phyloP scores from a whole-genome alignment of 495 filamentous ascomycete species.

The Glarea lozoyensis region DNA sequence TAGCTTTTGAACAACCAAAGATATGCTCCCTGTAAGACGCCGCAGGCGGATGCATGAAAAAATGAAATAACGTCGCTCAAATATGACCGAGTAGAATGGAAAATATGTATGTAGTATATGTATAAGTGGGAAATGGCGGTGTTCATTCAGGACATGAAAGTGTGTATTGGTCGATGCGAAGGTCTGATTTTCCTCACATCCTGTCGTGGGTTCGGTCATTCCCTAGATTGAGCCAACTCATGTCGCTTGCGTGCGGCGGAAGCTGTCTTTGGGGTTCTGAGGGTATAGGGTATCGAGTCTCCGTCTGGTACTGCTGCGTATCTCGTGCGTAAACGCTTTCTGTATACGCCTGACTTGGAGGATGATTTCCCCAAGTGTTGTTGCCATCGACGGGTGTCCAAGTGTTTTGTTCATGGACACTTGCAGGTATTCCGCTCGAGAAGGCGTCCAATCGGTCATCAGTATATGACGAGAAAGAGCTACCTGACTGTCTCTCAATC shows the following conservation, averaged over 20 bases:
- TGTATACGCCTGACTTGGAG: slow-evolving; percentile 55
- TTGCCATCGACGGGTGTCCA: slow-evolving; percentile 39
- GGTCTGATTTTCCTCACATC: no score
- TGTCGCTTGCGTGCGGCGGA: slow-evolving; percentile 40
- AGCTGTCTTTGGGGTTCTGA: slow-evolving; percentile 36
- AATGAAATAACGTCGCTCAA: no score
- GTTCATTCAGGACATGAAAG: no score
- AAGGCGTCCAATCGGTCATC: slow-evolving; percentile 27
- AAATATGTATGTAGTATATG: no score
- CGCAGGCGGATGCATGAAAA: no score
- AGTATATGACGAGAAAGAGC: slow-evolving; percentile 44
- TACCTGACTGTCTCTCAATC: slow-evolving; percentile 54
- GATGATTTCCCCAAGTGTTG: slow-evolving; percentile 33
- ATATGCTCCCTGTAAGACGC: no score
- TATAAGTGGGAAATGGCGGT: no score
- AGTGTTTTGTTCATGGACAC: slow-evolving; percentile 35
- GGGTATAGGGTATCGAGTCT: slow-evolving; percentile 21
- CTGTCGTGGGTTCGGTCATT: no score
- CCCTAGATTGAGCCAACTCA: slow-evolving; percentile 69
- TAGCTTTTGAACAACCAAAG: no score
- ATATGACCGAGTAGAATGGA: no score
- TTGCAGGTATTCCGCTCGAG: slow-evolving; percentile 46
- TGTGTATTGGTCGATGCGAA: no score
- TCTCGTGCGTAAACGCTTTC: slow-evolving; percentile 37
- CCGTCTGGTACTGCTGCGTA: slow-evolving; percentile 24